Percentiles rank a stretch among this genome's conserved stretches.
Evolutionary conservation across 257 asterid species (phyloP).

Genomic region (Marsdenia floribunda): DNA sequence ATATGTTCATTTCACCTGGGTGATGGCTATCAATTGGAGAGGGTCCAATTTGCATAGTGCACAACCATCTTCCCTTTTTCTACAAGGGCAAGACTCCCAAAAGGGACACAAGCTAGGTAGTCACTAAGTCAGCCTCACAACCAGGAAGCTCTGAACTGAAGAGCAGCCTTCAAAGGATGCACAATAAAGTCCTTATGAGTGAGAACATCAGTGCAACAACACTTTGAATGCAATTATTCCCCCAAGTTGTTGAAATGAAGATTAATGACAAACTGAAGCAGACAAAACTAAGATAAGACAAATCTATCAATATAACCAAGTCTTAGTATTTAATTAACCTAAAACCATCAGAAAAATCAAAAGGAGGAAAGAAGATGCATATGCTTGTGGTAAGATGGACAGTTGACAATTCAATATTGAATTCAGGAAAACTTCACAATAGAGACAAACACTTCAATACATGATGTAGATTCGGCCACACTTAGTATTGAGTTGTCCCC

Average conservation of each 20-base stretch:
- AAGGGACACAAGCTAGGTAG: neutral
- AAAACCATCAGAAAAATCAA: too few species aligned
- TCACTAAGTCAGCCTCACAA: neutral
- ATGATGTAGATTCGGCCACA: neutral
- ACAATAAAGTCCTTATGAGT: neutral
- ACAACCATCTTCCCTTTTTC: neutral
- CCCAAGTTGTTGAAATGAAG: neutral
- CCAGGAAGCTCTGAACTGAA: neutral
- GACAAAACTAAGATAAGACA: conserved; percentile 14
- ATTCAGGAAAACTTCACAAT: neutral
- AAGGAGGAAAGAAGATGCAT: neutral
- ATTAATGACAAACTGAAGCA: conserved; percentile 10
- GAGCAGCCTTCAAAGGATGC: neutral
- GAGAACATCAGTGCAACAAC: neutral
- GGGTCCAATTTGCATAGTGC: neutral
- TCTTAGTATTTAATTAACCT: neutral
- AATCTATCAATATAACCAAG: conserved; percentile 15
- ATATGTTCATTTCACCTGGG: conserved; percentile 3
- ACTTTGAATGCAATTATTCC: neutral
- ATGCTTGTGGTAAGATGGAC: neutral
- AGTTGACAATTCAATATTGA: conserved; percentile 15
- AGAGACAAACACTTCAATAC: conserved; percentile 8
- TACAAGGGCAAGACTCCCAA: neutral
- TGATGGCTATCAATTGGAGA: neutral
- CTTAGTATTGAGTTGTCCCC: neutral